Conservation (phyloP, 2,329 filamentous ascomycete genomes). For the Cordyceps pruinosa region DNA sequence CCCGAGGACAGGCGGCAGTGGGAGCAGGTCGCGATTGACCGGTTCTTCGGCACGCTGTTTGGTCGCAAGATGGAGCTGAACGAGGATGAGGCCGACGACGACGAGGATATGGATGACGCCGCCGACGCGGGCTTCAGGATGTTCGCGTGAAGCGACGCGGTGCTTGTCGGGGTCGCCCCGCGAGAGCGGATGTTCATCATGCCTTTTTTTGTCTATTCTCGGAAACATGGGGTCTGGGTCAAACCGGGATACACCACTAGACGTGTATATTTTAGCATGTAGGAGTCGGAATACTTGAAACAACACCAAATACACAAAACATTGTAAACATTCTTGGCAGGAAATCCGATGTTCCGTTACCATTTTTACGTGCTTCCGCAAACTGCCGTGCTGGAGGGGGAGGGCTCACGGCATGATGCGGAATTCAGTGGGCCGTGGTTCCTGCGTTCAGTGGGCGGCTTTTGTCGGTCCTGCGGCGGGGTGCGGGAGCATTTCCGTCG, state of each 20-base stretch:
- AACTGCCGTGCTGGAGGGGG: neutral
- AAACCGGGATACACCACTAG: neutral
- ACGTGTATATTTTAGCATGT: neutral
- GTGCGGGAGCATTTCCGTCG: conserved; percentile 11
- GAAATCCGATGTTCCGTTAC: conserved; percentile 4
- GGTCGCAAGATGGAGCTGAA: conserved; percentile 61
- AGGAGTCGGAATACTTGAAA: conserved; percentile 4
- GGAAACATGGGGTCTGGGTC: conserved; percentile 4
- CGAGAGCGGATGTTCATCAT: neutral
- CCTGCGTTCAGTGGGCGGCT: conserved; percentile 2
- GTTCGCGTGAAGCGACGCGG: conserved; percentile 40
- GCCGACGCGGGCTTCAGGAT: conserved; percentile 48
- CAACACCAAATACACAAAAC: neutral
- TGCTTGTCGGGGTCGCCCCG: too few species aligned
- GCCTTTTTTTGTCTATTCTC: neutral
- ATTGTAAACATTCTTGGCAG: neutral
- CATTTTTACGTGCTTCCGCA: conserved; percentile 1
- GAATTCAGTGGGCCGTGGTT: neutral
- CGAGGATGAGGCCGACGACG: conserved; percentile 48
- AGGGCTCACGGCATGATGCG: neutral
- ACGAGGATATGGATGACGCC: conserved; percentile 44
- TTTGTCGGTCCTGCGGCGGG: conserved; percentile 6
- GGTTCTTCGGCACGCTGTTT: conserved; percentile 68
- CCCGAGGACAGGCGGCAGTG: conserved; percentile 75
- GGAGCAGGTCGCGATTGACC: conserved; percentile 72